Conservation (phyloP, 2,329 filamentous ascomycete species). For the Bipolaris sorokiniana region DNA sequence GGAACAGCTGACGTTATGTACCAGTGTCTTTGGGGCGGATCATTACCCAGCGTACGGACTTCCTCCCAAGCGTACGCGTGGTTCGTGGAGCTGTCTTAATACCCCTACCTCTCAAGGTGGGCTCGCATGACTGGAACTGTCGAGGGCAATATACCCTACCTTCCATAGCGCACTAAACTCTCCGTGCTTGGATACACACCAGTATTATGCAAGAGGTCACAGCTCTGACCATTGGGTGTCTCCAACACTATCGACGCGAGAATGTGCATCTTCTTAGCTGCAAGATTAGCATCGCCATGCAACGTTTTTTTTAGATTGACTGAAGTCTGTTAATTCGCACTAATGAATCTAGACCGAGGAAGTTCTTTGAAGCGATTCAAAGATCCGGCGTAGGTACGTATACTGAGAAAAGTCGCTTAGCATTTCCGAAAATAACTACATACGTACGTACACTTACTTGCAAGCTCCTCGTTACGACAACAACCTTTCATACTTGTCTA, state of each 20-base stretch:
- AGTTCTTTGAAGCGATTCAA: neutral
- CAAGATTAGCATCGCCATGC: neutral
- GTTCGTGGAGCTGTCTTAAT: neutral
- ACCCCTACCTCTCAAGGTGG: neutral
- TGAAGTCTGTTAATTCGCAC: neutral
- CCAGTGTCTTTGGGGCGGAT: neutral
- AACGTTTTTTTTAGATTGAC: neutral
- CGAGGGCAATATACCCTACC: neutral
- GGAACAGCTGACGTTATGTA: neutral
- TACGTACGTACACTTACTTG: no score
- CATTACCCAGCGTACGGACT: neutral
- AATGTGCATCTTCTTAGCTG: neutral
- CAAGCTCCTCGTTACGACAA: neutral
- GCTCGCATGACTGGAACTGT: neutral
- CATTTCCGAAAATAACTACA: neutral
- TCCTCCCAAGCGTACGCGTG: neutral
- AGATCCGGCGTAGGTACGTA: neutral
- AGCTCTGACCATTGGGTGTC: neutral
- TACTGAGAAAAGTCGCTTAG: neutral
- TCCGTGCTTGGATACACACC: neutral
- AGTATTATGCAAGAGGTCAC: neutral
- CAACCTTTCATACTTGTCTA: neutral
- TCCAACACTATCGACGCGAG: neutral
- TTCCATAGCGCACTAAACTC: neutral
- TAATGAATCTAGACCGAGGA: neutral